Evolutionary conservation across 805 yeast species (phyloP).

Genomic region (Wickerhamiella dianesei): DNA sequence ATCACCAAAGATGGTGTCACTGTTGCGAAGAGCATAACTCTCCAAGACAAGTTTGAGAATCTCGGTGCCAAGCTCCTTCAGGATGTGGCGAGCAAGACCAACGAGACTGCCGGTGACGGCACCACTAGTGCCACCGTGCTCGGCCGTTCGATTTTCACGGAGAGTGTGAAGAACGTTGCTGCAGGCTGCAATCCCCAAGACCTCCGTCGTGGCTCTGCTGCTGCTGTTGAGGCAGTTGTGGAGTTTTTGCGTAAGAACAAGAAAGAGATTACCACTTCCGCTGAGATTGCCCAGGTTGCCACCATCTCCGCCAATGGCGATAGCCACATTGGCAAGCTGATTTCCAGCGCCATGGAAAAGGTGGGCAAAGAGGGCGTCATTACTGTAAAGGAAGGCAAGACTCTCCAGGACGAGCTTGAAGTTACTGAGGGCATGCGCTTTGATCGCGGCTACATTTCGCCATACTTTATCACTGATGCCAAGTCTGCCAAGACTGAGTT

Average conservation of each 20-base stretch:
- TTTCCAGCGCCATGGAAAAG: constrained; percentile 95
- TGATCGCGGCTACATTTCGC: constrained; percentile 94
- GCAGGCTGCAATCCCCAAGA: constrained; percentile 99
- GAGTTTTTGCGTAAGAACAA: constrained; percentile 70
- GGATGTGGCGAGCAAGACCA: constrained; percentile 94
- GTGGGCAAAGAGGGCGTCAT: constrained; percentile 99
- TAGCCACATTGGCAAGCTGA: constrained; percentile 72
- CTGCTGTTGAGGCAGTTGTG: constrained; percentile 90
- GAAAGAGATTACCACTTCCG: constrained; percentile 85
- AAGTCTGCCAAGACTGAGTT: constrained; percentile 88
- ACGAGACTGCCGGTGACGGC: constrained; percentile 97
- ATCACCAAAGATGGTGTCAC: constrained; percentile 99
- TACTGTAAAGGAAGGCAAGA: constrained; percentile 94
- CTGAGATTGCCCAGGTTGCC: constrained; percentile 95
- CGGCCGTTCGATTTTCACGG: constrained; percentile 91
- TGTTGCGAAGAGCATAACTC: constrained; percentile 72
- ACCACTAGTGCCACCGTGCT: constrained; percentile 95
- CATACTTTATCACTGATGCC: constrained; percentile 89
- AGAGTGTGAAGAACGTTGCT: constrained; percentile 90
- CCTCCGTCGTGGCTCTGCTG: constrained; percentile 90
- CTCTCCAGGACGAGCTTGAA: constrained; percentile 89
- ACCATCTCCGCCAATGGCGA: constrained; percentile 97
- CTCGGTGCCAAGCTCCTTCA: constrained; percentile 90
- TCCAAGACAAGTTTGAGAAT: constrained; percentile 86
- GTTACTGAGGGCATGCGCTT: constrained; percentile 98